Evolutionary conservation across 2,329 filamentous ascomycete species (phyloP).

Genomic region (Trichoderma polysporum): DNA sequence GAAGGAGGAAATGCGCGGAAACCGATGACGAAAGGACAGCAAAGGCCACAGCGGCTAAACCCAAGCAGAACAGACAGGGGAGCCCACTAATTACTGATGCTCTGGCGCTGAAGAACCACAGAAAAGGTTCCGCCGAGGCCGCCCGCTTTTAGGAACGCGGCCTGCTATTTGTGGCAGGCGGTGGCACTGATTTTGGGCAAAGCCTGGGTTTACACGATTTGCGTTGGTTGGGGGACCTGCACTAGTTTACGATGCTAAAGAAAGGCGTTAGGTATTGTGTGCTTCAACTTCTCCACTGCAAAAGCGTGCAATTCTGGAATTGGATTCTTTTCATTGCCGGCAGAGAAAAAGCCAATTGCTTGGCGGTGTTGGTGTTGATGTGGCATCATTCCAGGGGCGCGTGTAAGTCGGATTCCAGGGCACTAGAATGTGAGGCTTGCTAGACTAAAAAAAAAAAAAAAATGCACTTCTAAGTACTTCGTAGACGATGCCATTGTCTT

Average conservation of each 20-base stretch:
- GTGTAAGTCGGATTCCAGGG: neutral
- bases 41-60: neutral
- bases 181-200: constrained; percentile 24
- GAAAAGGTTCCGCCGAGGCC: constrained; percentile 2
- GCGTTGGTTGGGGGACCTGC: constrained; percentile 32
- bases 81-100: neutral
- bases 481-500: no score
- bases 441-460: no score
- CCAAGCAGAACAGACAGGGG: neutral
- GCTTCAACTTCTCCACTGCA: neutral
- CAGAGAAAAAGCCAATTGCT: neutral
- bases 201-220: neutral
- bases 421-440: neutral
- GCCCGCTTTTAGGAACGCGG: neutral
- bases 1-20: neutral
- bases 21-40: constrained; percentile 21
- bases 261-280: neutral
- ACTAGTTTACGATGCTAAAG: neutral
- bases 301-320: neutral
- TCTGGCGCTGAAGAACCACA: neutral
- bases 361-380: neutral
- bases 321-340: neutral
- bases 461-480: neutral
- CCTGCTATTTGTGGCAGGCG: neutral
- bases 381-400: neutral